Base-by-base conservation (phyloP, 768 basidiomycete genomes). In the Neoboletus subvelutipes region DNA sequence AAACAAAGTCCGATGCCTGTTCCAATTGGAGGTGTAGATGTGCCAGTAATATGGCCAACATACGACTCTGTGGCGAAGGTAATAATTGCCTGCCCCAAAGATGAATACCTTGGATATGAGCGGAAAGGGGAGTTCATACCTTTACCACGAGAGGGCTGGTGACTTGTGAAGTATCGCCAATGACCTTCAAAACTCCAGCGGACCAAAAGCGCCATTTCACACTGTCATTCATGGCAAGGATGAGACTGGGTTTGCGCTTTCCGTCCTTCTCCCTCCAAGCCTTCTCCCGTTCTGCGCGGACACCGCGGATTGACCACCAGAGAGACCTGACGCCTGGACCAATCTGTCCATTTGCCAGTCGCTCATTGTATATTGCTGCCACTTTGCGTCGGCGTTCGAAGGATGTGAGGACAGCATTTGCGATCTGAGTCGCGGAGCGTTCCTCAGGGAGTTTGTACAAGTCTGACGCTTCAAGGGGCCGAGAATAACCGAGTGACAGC, bases 131-230 rank as follows among this genome's bases (percentile, higher is more conserved):
- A n/a, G 8, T 2, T n/a, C 74, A n/a, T 59, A 87, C 88, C 77
- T 90, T 91, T 50, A 93, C 85, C 12, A 94, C 70, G 5, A 93
- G 81, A 10, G 91, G 90, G 69, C 83, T 86, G 15, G 85, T 86
- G 26, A 90, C 77, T 65, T 87, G 87, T 0, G 88, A 83, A 1
- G 82, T 83, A 64, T 93, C 91, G 1, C 84, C 80, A n/a, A 87
- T 70, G 50, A 82, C 72, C 60, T 82, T 81, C 60, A 80, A 58
- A 29, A 84, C 31, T 6, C 88, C 92, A 42, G 77, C 83, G 5
- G 78, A 75, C 92, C 92, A 93, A 66, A 92, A 88, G 77, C 81
- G 85, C 83, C 84, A 89, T 47, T 81, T 82, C 57, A 93, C 77
- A 54, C 84, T 85, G 67, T 91, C 89, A 64, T 90, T 91, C 73